phyloP scores from a whole-genome alignment of 2,329 filamentous ascomycete species.

The Fusarium mexicanum region DNA sequence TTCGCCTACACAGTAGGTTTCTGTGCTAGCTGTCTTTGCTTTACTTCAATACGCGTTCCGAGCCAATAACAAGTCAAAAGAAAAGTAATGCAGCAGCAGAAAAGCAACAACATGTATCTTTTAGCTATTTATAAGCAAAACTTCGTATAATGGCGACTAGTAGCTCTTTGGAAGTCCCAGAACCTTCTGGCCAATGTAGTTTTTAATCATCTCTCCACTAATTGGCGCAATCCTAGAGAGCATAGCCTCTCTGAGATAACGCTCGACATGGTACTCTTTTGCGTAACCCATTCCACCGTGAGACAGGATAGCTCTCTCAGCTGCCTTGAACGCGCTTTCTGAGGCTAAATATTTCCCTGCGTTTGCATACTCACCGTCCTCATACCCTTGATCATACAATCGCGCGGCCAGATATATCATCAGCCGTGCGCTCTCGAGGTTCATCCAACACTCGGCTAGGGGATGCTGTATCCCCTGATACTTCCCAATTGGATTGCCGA shows the following conservation, averaged over 20 bases:
- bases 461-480: slow-evolving; percentile 30
- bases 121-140: fast-evolving
- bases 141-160: too few relatives aligned
- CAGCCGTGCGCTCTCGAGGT: slow-evolving; percentile 24
- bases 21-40: too few relatives aligned
- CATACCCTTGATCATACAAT: not conserved
- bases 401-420: slow-evolving; percentile 21
- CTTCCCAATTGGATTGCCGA: slow-evolving; percentile 5
- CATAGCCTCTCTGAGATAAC: not conserved
- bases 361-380: not conserved
- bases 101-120: fast-evolving
- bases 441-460: slow-evolving; percentile 24
- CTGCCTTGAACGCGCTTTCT: not conserved
- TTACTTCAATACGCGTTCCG: too few relatives aligned
- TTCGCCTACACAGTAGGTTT: too few relatives aligned
- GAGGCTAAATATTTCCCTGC: not conserved
- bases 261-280: not conserved
- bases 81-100: too few relatives aligned
- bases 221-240: not conserved
- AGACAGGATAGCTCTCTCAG: not conserved
- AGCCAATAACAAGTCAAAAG: too few relatives aligned
- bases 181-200: not conserved
- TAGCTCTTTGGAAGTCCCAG: not conserved
- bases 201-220: not conserved
- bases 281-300: not conserved